phyloP scores from a whole-genome alignment of 331 rosid genomes.

The Pyracantha coccinea region DNA sequence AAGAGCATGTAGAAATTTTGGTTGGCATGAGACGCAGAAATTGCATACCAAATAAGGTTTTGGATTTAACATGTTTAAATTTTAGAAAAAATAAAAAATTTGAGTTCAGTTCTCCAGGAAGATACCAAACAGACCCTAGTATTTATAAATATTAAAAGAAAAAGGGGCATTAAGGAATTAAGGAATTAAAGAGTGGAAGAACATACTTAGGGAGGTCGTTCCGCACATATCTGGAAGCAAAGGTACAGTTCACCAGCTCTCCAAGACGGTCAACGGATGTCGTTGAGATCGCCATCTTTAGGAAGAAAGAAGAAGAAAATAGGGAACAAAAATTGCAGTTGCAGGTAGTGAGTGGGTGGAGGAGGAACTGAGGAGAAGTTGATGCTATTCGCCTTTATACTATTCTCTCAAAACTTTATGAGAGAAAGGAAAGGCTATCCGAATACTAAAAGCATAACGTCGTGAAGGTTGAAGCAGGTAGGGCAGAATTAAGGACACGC shows the following conservation, averaged over 20 bases:
- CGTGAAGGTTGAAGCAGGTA: neutral
- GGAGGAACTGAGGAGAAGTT: neutral
- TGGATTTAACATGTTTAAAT: too few species aligned
- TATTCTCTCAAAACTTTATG: neutral
- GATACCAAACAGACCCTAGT: too few species aligned
- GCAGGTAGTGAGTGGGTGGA: neutral
- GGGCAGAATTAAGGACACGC: neutral
- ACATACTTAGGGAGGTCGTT: slow-evolving; percentile 43
- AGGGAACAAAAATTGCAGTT: neutral
- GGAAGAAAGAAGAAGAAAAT: neutral
- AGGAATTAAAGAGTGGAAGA: neutral
- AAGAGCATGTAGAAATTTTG: too few species aligned
- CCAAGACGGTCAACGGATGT: slow-evolving; percentile 18
- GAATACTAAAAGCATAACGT: too few species aligned
- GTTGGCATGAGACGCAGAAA: too few species aligned
- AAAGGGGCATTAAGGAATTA: too few species aligned
- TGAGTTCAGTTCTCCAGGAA: too few species aligned
- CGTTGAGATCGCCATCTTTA: slow-evolving; percentile 21
- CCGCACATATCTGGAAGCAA: slow-evolving; percentile 69
- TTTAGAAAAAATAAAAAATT: too few species aligned
- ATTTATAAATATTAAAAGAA: neutral
- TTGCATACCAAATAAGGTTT: too few species aligned
- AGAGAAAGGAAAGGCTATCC: neutral
- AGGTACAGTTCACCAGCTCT: slow-evolving; percentile 28
- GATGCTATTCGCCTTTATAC: neutral